Evolutionary conservation across 169 alveolate species (phyloP).

Genomic region (Fabrea salina): DNA sequence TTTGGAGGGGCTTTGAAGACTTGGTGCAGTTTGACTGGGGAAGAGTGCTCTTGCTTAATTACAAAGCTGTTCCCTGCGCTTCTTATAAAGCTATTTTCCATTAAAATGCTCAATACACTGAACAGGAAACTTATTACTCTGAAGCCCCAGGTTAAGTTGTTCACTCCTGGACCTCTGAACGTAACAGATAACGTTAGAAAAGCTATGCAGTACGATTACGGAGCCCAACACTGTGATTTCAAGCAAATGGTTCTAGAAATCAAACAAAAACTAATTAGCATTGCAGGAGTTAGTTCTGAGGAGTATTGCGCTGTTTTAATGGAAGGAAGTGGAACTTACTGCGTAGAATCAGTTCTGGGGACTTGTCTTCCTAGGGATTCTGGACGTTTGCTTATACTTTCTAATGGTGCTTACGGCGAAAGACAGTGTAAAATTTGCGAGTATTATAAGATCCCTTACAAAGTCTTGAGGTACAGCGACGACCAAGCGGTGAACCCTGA

Average conservation of each 20-base stretch:
- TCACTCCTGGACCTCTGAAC: constrained; percentile 71
- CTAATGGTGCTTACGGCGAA: constrained; percentile 67
- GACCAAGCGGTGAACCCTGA: constrained; percentile 27
- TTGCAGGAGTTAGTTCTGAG: constrained; percentile 14
- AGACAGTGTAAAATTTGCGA: constrained; percentile 49
- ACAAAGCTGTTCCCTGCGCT: too few species aligned
- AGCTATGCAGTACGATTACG: constrained; percentile 54
- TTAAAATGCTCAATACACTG: too few species aligned
- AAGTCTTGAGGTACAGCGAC: constrained; percentile 44
- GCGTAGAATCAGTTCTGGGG: constrained; percentile 58
- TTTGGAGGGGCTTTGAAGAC: too few species aligned
- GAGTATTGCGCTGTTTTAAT: constrained; percentile 52
- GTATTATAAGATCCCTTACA: constrained; percentile 30
- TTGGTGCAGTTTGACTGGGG: too few species aligned
- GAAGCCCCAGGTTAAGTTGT: constrained; percentile 39
- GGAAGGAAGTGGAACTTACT: constrained; percentile 72
- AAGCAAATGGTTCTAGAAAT: constrained; percentile 31
- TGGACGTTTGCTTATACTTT: constrained; percentile 37
- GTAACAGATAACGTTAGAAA: constrained; percentile 47
- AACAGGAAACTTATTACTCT: too few species aligned
- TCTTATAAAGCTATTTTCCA: too few species aligned
- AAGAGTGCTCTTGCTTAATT: too few species aligned
- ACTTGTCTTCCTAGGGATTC: constrained; percentile 37
- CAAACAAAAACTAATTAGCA: constrained; percentile 17
- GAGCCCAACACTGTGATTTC: constrained; percentile 55